Base-by-base conservation (phyloP, 2,329 filamentous ascomycete genomes). In the Paraphaeosphaeria sporulosa region DNA sequence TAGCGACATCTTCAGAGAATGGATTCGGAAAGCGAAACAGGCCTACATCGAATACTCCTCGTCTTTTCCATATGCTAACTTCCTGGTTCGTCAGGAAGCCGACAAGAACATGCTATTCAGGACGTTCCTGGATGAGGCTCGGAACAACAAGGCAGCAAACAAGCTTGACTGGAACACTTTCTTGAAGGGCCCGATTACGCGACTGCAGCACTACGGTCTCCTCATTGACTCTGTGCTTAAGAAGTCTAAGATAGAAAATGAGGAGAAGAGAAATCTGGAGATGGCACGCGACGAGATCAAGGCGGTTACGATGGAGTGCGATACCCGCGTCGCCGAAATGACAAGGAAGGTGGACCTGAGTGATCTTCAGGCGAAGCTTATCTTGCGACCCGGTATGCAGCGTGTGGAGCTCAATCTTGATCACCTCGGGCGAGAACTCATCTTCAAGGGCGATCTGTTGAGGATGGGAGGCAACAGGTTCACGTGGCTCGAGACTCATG, bases 1-100 rank as follows among this genome's bases (percentile, higher is more conserved):
- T 79, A 97, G 94, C 74, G 95, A 98, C 72, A 92, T 99, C 52
- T 98, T 99, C 83, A 86, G 95, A 60, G 95, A 99, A 80, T 99
- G 95, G 95, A 97, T 98, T 63, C 88, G 95, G 64, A 98, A 97
- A 78, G 95, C 95, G 34, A 93, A 90, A 76, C 83, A 86, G 2
- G 90, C 92, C 12, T 99, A 98, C 75, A 89, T 97, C 62, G 93
- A 96, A 60, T 99, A 98, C 76, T 94, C 94, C 42, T 89, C 90
- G 1, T 89, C 89, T 0, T 98, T 95, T 68, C 94, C 94, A 0
- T 88, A 90, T 60, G 94, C 95, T 1, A 89, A 89, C 40, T 94
- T 92, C 73, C 83, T 94, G 55, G 88, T 99, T 19, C 90, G 93
- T 55, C 91, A 90, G 73, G 95, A 99, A 78, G 85, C 90, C 0